These are phyloP conservation scores for Globisporangium canariense DNA, from an alignment of 352 stramenopile species.

Conservation along the genomic window DNA sequence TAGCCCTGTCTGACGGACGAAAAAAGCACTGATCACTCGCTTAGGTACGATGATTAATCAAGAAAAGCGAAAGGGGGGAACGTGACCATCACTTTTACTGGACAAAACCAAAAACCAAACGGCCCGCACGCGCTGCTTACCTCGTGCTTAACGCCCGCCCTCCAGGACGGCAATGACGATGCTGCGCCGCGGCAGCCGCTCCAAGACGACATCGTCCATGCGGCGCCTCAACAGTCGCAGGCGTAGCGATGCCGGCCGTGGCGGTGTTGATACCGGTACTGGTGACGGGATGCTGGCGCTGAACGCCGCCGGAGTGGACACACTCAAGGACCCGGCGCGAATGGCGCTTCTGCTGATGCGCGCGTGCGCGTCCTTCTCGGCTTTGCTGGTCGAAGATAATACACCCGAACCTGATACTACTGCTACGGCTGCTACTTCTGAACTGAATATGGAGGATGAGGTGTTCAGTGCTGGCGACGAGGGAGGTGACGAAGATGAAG, in stretches of 20 bases:
- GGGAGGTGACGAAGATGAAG: conserved; percentile 16
- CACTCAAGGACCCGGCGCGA: conserved; percentile 38
- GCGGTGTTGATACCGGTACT: neutral
- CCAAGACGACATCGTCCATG: neutral
- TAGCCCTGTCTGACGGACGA: neutral
- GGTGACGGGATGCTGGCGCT: neutral
- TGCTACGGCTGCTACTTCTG: conserved; percentile 11
- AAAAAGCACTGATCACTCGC: neutral
- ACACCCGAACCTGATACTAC: neutral
- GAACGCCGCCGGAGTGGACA: conserved; percentile 8
- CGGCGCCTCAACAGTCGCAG: neutral
- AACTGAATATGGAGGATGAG: conserved; percentile 16
- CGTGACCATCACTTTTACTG: conserved; percentile 1
- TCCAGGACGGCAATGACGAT: conserved; percentile 1
- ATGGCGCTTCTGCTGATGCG: conserved; percentile 45
- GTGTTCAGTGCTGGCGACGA: neutral
- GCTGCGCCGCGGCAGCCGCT: neutral
- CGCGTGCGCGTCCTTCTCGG: conserved; percentile 26
- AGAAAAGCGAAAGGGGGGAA: conserved; percentile 6
- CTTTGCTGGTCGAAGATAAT: neutral
- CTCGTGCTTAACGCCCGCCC: neutral
- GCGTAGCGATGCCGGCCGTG: neutral
- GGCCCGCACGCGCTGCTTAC: neutral
- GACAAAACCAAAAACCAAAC: neutral
- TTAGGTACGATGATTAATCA: conserved; percentile 17